Evolutionary conservation across 2,329 filamentous ascomycete species (phyloP).

Genomic region (Fusarium proliferatum): DNA sequence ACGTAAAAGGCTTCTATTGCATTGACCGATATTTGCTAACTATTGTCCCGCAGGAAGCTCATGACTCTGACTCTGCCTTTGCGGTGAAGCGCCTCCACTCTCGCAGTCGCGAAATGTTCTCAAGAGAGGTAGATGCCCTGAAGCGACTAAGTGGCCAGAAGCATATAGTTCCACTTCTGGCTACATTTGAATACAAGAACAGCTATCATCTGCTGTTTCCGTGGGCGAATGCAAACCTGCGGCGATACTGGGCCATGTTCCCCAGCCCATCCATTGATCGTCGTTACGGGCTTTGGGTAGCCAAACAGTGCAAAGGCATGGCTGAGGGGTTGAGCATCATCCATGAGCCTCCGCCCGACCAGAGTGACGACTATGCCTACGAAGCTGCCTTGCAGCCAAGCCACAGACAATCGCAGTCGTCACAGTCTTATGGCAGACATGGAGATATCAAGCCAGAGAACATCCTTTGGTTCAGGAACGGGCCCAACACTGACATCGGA

Average conservation of each 20-base stretch:
- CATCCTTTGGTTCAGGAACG: constrained; percentile 1
- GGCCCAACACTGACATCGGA: neutral
- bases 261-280: neutral
- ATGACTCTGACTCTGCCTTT: neutral
- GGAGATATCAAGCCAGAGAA: constrained; percentile 1
- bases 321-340: neutral
- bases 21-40: neutral
- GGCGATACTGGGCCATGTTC: constrained; percentile 2
- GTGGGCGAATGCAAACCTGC: neutral
- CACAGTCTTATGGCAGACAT: neutral
- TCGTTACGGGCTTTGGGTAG: neutral
- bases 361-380: neutral
- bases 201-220: neutral
- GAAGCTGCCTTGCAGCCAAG: neutral
- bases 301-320: neutral
- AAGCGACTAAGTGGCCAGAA: neutral
- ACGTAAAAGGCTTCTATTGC: neutral
- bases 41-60: neutral
- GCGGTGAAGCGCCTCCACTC: neutral
- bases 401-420: neutral
- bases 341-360: neutral
- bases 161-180: neutral
- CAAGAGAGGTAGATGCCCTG: neutral
- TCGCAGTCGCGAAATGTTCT: neutral
- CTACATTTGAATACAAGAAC: neutral